Evolutionary conservation across 225 moss, liverwort and hornwort species (phyloP), one percentile per base, ranked within the genome.

Genomic region (Pseudoscleropodium purum): DNA sequence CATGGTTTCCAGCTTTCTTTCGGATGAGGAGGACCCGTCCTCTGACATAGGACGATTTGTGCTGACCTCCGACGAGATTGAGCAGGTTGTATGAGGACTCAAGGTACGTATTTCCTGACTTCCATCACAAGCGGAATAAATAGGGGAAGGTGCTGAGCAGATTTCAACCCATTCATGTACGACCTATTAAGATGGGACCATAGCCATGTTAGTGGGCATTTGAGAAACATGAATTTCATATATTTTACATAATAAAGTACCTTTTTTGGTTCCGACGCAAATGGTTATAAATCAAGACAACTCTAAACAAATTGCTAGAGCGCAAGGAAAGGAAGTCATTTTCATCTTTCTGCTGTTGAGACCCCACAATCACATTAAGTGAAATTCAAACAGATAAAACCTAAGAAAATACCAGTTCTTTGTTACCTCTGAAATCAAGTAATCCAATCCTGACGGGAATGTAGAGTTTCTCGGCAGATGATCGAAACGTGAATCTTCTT

Each of bases 341-440:
- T 85, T 81, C 41, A 86, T 67, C 60, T 24, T 85, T 87, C 59
- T 84, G 56, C 47, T 59, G 31, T 85, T 66, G 36, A 45, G 19
- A 81, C 15, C 56, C 65, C 19, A 66, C 21, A 66, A 62, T 47
- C 45, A 76, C 43, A 82, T 18, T 43, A 51, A 86, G 41, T 86
- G 37, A 57, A 59, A 76, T 84, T 84, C 65, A 84, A 89, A 86
- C 79, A 82, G 60, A 85, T 66, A 70, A 87, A 86, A 68, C 60
- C 37, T 14, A 86, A 75, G 86, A 56, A 79, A 76, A 31, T 73
- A 89, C 54, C 65, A 66, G 49, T 89, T 85, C 65, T 87, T 81
- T 19, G 59, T 84, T 91, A 94, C 92, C 91, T 94, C 89, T 75
- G 87, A 92, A 83, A 94, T 92, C 90, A 94, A 80, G 75, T 56